Evolutionary conservation across 2,329 filamentous ascomycete species (phyloP).

Genomic region (Seiridium cupressi): DNA sequence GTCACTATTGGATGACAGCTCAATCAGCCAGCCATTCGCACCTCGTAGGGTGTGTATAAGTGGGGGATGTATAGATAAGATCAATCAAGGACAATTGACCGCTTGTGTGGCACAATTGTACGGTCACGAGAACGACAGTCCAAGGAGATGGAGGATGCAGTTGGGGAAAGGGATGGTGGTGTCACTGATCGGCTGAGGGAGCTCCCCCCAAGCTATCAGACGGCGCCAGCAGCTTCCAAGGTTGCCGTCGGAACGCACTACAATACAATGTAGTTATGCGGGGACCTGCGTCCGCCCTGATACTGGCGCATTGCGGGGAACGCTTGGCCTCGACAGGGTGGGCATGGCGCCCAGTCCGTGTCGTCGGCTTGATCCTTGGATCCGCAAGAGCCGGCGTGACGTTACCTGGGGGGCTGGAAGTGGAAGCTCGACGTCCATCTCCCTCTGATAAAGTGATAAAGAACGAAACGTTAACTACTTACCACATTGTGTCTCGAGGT

Average conservation of each 20-base stretch:
- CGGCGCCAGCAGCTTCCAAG: background rate
- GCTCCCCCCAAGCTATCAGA: background rate
- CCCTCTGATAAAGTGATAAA: too few species aligned
- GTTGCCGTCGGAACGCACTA: background rate
- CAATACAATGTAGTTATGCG: background rate
- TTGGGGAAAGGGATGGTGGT: background rate
- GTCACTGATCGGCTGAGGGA: conserved; percentile 1
- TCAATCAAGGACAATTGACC: background rate
- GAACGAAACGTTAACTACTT: too few species aligned
- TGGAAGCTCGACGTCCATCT: background rate
- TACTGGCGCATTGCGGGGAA: conserved; percentile 8
- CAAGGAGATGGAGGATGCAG: background rate
- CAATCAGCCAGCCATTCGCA: background rate
- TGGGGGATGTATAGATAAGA: background rate
- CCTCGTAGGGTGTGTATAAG: background rate
- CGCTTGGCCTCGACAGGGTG: background rate
- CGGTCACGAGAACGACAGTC: background rate
- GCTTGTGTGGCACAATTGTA: background rate
- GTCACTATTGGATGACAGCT: background rate
- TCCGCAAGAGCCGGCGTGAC: background rate
- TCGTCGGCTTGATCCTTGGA: too few species aligned
- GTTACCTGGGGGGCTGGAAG: background rate
- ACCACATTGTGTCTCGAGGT: too few species aligned
- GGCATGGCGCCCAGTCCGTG: background rate
- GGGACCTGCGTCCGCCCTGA: conserved; percentile 9